Conservation (phyloP, 345 rosid genomes). For the Salix brachista region DNA sequence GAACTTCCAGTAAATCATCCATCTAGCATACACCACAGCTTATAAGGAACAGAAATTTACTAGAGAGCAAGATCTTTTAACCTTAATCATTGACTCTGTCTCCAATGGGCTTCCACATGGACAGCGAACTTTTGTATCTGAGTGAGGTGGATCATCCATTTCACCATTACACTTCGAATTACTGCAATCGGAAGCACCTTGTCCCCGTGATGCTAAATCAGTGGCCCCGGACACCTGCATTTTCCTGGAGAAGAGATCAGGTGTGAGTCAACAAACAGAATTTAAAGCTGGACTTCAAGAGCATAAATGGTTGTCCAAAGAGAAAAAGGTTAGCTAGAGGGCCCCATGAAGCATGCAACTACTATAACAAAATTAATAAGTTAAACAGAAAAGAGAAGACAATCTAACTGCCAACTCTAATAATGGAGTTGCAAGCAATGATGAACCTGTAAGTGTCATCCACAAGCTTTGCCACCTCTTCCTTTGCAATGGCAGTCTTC, state of each 20-base stretch:
- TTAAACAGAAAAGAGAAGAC: background rate
- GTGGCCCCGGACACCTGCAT: slow-evolving; percentile 87
- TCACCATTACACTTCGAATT: slow-evolving; percentile 62
- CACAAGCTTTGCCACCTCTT: slow-evolving; percentile 79
- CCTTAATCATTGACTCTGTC: slow-evolving; percentile 77
- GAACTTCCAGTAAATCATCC: background rate
- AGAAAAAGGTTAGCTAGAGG: background rate
- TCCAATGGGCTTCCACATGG: slow-evolving; percentile 80
- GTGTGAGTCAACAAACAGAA: slow-evolving; percentile 13
- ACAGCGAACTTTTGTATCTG: slow-evolving; percentile 74
- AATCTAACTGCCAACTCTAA: background rate
- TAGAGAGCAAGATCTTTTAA: slow-evolving; percentile 4
- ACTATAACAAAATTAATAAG: background rate
- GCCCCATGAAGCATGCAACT: background rate
- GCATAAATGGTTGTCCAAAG: background rate
- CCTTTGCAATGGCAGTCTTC: slow-evolving; percentile 66
- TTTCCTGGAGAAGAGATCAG: slow-evolving; percentile 50
- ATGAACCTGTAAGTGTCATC: slow-evolving; percentile 84
- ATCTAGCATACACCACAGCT: background rate
- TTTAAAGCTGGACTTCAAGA: slow-evolving; percentile 6
- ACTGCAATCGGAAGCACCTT: slow-evolving; percentile 60
- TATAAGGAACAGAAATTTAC: background rate
- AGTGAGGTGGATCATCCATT: slow-evolving; percentile 44
- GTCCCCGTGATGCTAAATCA: slow-evolving; percentile 83
- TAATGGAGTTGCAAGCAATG: background rate